Evolutionary conservation across 345 rosid species (phyloP), one percentile per base, ranked within the genome.

Genomic region (Laguncularia racemosa): DNA sequence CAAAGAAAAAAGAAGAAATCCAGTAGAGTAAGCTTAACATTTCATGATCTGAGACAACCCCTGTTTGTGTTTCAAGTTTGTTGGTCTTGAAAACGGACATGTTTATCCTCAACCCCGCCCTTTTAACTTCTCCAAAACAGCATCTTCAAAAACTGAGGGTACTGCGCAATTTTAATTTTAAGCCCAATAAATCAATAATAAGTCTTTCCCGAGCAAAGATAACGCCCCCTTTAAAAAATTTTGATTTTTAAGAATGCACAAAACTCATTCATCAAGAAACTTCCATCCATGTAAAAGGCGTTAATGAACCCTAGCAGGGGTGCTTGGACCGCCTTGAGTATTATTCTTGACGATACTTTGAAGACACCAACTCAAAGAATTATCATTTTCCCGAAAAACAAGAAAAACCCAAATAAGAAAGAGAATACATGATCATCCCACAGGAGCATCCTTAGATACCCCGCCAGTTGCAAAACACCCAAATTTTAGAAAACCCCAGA

Each of bases 1-100:
- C 81, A 93, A 77, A 77, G 96, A 85, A 55, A 84, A 74, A 59
- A 95, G 95, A 63, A 93, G 96, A 73, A 93, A 88, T 26, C 99
- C 99, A 12, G 96, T 87, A 46, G 92, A 72, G 68, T 93, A 93
- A 61, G 96, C 73, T 89, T 64, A 93, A 67, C 83, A 93, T 85
- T 69, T 93, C 97, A 66, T 73, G 74, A 76, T 85, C 92, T 6
- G 90, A 82, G 63, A 81, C 92, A 58, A 76, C 88, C 66, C 71
- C 80, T 61, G 67, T 84, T 12, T 70, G 78, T 56, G 64, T n/a
- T 28, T 75, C 86, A 46, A 59, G 69, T 67, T 67, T 85, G 38
- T 55, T 70, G 10, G 66, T 73, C 84, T 71, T 92, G 40, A 33
- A 93, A 52, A 71, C 69, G 81, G 70, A 70, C 63, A 75, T 73